Base-by-base conservation (phyloP, 169 alveolate species). In the Ichthyophthirius multifiliis region DNA sequence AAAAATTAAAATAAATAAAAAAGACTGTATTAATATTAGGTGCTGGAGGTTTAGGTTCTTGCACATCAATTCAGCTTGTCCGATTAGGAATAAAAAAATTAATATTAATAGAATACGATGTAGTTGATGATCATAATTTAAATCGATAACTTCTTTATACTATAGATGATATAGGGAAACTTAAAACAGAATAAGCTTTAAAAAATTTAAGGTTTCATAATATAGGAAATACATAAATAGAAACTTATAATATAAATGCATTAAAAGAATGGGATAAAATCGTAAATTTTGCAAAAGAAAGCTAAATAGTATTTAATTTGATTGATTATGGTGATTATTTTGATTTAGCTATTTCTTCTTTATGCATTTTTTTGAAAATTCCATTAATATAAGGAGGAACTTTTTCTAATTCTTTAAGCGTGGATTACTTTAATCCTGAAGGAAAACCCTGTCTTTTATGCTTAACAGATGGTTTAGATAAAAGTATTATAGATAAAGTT, bases 301-400 rank as follows among this genome's bases (percentile, higher is more conserved):
- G 85, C 16, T 83, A 88, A 46, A 91, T 64, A 6, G 76, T 91
- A 15, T 91, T 91, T 65, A 91, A 91, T 64, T 86, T 89, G 88
- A 91, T 91, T 16, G 95, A 91, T 77, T 89, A 88, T 65, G 95
- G 95, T 20, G 95, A 91, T 67, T 91, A 85, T 64, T 91, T 84
- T 71, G 95, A 91, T 75, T 80, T 83, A 30, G 93, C 94, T 35
- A 93, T 89, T 3, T 55, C 75, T 35, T 32, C 86, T 12, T 41
- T 91, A 13, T 76, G 92, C 44, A 48, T 83, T 5, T 43, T 41
- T 1, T 65, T 82, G 30, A 32, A 64, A 6, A 45, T 85, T 20
- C 95, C 95, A 35, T 62, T 87, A 47, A 64, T 85, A 27, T 47
- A 47, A 13, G 95, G 94, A 63, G 95, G 95, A 1, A 85, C 92